Base-by-base conservation (phyloP, 1,139 yeast species). In the Kodamaea fungicola region DNA sequence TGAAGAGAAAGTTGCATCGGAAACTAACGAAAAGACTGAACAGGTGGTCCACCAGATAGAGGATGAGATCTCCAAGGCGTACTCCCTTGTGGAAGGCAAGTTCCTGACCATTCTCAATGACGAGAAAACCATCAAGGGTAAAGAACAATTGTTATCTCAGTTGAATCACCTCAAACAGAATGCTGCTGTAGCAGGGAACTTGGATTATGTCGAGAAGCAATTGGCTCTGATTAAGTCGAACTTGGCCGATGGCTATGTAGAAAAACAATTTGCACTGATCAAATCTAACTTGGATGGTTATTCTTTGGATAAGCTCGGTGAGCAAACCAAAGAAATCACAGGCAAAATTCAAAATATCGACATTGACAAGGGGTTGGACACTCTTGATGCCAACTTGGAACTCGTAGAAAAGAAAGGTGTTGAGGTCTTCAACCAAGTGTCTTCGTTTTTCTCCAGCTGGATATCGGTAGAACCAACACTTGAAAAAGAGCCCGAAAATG, bases 351-450 rank as follows among this genome's bases (percentile, higher is more conserved):
- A 27, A 13, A 13, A 37, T 7, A 32, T 39, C 16, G 37, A 39
- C 22, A 24, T 40, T 4, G 38, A 40, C 26, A 28, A 32, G 8
- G 34, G 37, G 19, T 66, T 85, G 42, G 90, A 84, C 50, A 68
- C 71, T 6, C 66, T 85, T 39, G 95, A 85, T 54, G 67, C 75
- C 21, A 84, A 78, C 45, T 65, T 86, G 35, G 95, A 83, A 48
- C 67, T 67, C 39, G 76, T 85, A 7, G 95, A 83, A 52, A 73
- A 72, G 42, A 67, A 68, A 32, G 88, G 92, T 0, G 77, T 83
- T 0, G 68, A 69, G 24, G 80, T 78, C 45, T 76, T 81, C 9
- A 58, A 67, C 31, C 77, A 72, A 51, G 64, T 84, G 41, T 76
- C 89, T 3, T 68, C 78, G 4, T 74, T 83, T 47, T 65, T 83